Percentiles rank a stretch among this genome's conserved stretches.
Conservation (phyloP, 2,329 filamentous ascomycete genomes). For the Bertia moriformis region DNA sequence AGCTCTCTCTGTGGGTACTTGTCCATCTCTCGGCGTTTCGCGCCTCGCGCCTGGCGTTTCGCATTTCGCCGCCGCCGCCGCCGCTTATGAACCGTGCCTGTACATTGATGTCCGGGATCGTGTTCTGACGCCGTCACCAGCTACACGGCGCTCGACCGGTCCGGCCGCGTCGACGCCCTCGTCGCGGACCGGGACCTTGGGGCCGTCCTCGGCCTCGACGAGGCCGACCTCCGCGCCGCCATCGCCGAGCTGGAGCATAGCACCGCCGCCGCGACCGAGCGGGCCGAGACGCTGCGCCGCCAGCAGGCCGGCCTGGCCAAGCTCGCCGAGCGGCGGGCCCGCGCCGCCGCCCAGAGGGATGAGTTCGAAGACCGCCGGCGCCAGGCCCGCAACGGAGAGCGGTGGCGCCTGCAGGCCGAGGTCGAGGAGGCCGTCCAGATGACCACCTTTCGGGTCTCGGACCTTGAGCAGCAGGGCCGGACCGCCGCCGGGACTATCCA, state of each 20-base stretch:
- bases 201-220: constrained; percentile 32
- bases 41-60: background rate
- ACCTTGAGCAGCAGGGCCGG: constrained; percentile 34
- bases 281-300: constrained; percentile 42
- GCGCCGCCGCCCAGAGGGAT: constrained; percentile 15
- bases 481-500: constrained; percentile 27
- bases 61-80: background rate
- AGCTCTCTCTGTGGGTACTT: constrained; percentile 35
- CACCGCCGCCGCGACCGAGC: constrained; percentile 47
- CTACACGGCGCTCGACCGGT: constrained; percentile 31
- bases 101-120: too few species aligned
- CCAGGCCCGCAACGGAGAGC: constrained; percentile 22
- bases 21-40: too few species aligned
- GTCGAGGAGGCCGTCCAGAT: constrained; percentile 30
- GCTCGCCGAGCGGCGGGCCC: constrained; percentile 27
- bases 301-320: constrained; percentile 47
- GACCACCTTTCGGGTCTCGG: constrained; percentile 27
- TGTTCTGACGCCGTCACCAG: constrained; percentile 22
- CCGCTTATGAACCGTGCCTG: background rate
- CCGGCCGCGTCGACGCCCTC: constrained; percentile 30
- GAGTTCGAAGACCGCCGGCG: constrained; percentile 17
- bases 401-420: constrained; percentile 23
- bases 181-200: constrained; percentile 28
- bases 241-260: constrained; percentile 50
- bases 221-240: constrained; percentile 44